These are phyloP conservation scores for Rickenella mellea DNA, from an alignment of 768 basidiomycete species.

Conservation along the genomic window DNA sequence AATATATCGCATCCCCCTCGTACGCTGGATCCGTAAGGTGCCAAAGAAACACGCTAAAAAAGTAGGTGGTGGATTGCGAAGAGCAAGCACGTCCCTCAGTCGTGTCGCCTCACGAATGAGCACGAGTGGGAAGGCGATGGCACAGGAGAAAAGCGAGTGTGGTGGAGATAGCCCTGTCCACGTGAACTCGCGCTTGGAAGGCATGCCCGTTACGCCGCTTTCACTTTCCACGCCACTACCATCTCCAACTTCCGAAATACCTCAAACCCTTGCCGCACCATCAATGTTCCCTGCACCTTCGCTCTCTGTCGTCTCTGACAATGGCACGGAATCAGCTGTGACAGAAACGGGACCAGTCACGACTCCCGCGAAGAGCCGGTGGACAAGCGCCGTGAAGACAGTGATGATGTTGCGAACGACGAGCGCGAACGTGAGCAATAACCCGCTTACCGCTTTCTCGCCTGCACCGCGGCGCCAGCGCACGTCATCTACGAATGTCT, in stretches of 20 bases:
- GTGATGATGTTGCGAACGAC: slow-evolving; percentile 34
- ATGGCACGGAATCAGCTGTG: slow-evolving; percentile 11
- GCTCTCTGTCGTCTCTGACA: slow-evolving; percentile 11
- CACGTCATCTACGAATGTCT: slow-evolving; percentile 11
- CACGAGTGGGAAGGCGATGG: neutral
- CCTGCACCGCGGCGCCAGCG: slow-evolving; percentile 10
- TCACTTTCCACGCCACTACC: too few species aligned
- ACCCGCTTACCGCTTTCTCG: slow-evolving; percentile 16
- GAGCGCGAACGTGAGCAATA: slow-evolving; percentile 22
- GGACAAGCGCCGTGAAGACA: slow-evolving; percentile 33
- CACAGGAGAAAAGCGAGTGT: neutral
- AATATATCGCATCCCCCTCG: slow-evolving; percentile 17
- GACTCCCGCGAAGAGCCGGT: slow-evolving; percentile 19
- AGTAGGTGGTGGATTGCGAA: neutral
- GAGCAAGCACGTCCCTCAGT: neutral
- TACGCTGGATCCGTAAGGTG: slow-evolving; percentile 11
- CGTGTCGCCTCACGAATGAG: too few species aligned
- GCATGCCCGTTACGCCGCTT: neutral
- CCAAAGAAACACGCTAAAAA: slow-evolving; percentile 2
- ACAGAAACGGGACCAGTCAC: neutral
- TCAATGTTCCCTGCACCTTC: slow-evolving; percentile 3
- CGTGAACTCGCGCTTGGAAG: neutral
- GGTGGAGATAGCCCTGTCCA: neutral
- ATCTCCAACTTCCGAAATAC: neutral
- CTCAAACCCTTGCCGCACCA: neutral